Evolutionary conservation across 208 protist genomes (phyloP), one percentile per base, ranked within the genome.

Genomic region (Acanthamoeba healyi): DNA sequence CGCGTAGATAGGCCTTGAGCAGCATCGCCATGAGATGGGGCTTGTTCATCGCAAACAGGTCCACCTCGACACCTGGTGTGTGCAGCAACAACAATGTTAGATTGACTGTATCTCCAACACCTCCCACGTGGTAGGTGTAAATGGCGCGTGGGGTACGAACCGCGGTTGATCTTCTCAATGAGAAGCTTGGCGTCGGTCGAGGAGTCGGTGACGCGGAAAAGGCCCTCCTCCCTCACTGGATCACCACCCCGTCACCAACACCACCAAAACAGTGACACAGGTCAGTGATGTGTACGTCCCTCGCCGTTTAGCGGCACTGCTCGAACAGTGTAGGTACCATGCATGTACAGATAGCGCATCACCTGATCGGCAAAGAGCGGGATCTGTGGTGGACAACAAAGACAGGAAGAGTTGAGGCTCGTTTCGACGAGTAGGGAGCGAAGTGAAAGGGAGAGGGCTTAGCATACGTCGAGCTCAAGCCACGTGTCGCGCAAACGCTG

Each of bases 361-460:
- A 46, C 89, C 44, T 94, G 89, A 38, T 94, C 89, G 51, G 56
- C 72, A 94, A 94, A 77, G 12, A 94, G 46, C 14, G 89, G 89
- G 24, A 94, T 94, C 49, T 58, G 58, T 29, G n/a, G 22, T 7
- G 4, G 7, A 38, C 1, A 70, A 34, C 7, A 38, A 44, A 79
- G 67, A 19, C 1, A 24, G 74, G 32, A 58, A 84, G 74, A n/a
- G 7, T n/a, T n/a, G n/a, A n/a, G n/a, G n/a, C n/a, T n/a, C n/a
- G n/a, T n/a, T n/a, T n/a, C n/a, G n/a, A n/a, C n/a, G n/a, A n/a
- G n/a, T n/a, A n/a, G n/a, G n/a, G n/a, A n/a, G n/a, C n/a, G n/a
- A n/a, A n/a, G n/a, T n/a, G n/a, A n/a, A n/a, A n/a, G n/a, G n/a
- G n/a, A n/a, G n/a, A n/a, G n/a, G n/a, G n/a, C n/a, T n/a, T n/a